Conservation (phyloP, 805 yeast genomes). For the Yarrowia alimentaria region DNA sequence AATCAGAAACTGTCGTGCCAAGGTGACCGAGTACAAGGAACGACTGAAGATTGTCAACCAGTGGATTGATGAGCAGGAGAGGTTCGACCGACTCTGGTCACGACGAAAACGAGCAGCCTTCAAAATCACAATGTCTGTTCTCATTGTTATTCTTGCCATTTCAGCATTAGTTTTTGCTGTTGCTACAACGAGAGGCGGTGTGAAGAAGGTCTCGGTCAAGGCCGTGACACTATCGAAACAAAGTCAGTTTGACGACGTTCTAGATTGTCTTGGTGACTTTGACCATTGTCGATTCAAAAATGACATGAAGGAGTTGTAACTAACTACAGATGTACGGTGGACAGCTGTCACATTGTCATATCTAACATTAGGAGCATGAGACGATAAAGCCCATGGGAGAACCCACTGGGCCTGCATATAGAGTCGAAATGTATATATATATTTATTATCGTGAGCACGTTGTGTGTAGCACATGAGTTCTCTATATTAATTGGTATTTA, state of each 20-base stretch:
- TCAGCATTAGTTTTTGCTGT: constrained; percentile 8
- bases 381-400: no score
- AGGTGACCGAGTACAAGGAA: constrained; percentile 34
- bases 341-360: no score
- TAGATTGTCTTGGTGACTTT: constrained; percentile 32
- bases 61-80: constrained; percentile 33
- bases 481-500: background rate
- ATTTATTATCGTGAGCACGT: no score
- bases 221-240: constrained; percentile 1
- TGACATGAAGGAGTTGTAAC: constrained; percentile 10
- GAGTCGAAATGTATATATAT: background rate
- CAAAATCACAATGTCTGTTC: constrained; percentile 25
- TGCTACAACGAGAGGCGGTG: background rate
- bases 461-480: no score
- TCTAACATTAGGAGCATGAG: no score
- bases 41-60: constrained; percentile 34
- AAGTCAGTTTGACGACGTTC: constrained; percentile 32
- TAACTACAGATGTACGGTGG: background rate
- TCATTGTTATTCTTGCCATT: constrained; percentile 28
- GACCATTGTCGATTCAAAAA: constrained; percentile 27
- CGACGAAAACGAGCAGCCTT: constrained; percentile 30
- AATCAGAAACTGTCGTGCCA: constrained; percentile 32
- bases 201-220: background rate
- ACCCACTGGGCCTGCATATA: no score
- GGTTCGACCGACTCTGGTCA: constrained; percentile 30